Evolutionary conservation across 2,329 filamentous ascomycete species (phyloP).

Genomic region (Pseudogymnoascus sp.): DNA sequence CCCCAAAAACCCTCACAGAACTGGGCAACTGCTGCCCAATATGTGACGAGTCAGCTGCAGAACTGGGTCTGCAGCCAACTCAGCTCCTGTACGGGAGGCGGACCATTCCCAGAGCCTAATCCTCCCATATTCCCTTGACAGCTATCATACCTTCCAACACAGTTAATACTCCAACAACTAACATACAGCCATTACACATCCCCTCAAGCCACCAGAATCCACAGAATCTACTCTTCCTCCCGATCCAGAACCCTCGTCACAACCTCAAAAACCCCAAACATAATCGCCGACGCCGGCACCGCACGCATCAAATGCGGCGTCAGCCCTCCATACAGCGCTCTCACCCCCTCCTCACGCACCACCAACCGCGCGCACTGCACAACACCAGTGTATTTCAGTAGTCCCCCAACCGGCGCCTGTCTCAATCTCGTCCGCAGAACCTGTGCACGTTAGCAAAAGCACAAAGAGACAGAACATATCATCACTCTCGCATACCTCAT

Average conservation of each 20-base stretch:
- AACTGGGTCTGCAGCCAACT: too few relatives aligned
- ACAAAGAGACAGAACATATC: background rate
- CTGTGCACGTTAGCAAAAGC: background rate
- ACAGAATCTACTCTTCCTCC: background rate
- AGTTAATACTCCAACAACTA: background rate
- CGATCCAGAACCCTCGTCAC: background rate
- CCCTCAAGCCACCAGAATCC: background rate
- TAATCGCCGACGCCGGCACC: background rate
- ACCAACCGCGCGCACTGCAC: background rate
- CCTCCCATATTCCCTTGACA: too few relatives aligned
- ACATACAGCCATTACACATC: background rate
- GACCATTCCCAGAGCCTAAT: too few relatives aligned
- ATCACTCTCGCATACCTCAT: background rate
- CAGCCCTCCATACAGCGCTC: background rate
- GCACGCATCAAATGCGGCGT: background rate
- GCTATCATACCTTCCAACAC: too few relatives aligned
- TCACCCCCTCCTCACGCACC: background rate
- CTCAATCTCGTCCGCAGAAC: background rate
- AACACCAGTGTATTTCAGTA: background rate
- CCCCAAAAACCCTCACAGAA: too few relatives aligned
- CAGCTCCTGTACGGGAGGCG: too few relatives aligned
- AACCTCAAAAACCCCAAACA: slow-evolving; percentile 1
- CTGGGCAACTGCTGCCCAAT: too few relatives aligned
- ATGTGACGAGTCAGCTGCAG: too few relatives aligned
- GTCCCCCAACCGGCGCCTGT: background rate